phyloP scores from a whole-genome alignment of 257 asterid species.

The Fraxinus pennsylvanica region DNA sequence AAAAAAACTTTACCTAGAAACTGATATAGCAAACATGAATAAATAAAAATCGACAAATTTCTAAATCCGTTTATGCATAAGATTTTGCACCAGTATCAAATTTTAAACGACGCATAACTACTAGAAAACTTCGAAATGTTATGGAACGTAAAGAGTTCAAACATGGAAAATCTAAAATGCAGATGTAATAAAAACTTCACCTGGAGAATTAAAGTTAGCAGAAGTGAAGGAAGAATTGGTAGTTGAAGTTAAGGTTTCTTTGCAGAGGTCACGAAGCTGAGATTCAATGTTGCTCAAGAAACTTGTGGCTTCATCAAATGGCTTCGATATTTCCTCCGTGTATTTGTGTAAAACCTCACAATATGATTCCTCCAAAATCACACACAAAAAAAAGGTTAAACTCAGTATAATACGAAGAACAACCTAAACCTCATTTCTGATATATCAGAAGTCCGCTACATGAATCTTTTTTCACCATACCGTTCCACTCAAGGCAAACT shows the following conservation, averaged over 20 bases:
- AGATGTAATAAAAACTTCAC: slow-evolving; percentile 3
- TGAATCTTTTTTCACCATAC: background rate
- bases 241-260: slow-evolving; percentile 47
- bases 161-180: background rate
- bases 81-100: background rate
- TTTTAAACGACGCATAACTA: background rate
- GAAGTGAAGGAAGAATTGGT: slow-evolving; percentile 31
- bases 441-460: background rate
- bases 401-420: background rate
- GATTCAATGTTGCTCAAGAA: slow-evolving; percentile 68
- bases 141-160: background rate
- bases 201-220: slow-evolving; percentile 35
- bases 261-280: slow-evolving; percentile 70
- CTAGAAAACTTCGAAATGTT: background rate
- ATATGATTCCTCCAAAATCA: slow-evolving; percentile 54
- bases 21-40: background rate
- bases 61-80: background rate
- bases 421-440: too few relatives aligned
- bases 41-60: background rate
- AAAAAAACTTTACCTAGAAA: background rate
- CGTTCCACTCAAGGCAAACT: background rate
- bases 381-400: background rate
- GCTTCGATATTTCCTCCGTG: slow-evolving; percentile 69
- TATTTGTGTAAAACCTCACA: slow-evolving; percentile 61
- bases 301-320: slow-evolving; percentile 70